Percentiles rank a stretch among this genome's conserved stretches.
phyloP scores from a whole-genome alignment of 1,284 basidiomycete species.

The Marasmius fiardii region DNA sequence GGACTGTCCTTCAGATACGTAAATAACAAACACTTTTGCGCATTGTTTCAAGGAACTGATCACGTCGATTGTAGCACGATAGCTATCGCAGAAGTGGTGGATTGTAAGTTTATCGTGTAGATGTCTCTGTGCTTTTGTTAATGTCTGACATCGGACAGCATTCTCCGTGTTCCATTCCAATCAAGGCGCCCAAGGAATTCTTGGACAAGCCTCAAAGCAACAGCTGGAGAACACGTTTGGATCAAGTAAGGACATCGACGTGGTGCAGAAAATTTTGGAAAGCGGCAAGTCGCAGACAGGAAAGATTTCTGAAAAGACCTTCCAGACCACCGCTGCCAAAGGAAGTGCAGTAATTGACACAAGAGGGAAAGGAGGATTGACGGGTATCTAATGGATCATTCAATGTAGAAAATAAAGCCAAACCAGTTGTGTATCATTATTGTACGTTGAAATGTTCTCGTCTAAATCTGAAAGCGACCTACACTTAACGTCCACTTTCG shows the following conservation, averaged over 20 bases:
- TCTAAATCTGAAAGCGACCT: too few relatives aligned
- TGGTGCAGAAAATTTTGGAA: slow-evolving; percentile 54
- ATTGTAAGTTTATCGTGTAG: slow-evolving; percentile 50
- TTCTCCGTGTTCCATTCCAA: slow-evolving; percentile 51
- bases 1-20: slow-evolving; percentile 54
- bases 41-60: slow-evolving; percentile 14
- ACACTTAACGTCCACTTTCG: too few relatives aligned
- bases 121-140: slow-evolving; percentile 1
- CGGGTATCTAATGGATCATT: slow-evolving; percentile 10
- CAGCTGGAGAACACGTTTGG: slow-evolving; percentile 73
- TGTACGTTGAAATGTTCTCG: background rate
- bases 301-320: slow-evolving; percentile 35
- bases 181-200: slow-evolving; percentile 70
- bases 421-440: background rate
- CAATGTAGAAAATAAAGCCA: background rate
- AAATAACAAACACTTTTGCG: slow-evolving; percentile 26
- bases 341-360: slow-evolving; percentile 41
- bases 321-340: slow-evolving; percentile 30
- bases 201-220: slow-evolving; percentile 71
- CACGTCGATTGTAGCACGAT: slow-evolving; percentile 45
- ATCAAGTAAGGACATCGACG: slow-evolving; percentile 61
- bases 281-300: slow-evolving; percentile 55
- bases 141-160: slow-evolving; percentile 29
- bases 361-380: slow-evolving; percentile 33
- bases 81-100: slow-evolving; percentile 66